phyloP scores from a whole-genome alignment of 768 basidiomycete genomes.

The Suillus luteus region DNA sequence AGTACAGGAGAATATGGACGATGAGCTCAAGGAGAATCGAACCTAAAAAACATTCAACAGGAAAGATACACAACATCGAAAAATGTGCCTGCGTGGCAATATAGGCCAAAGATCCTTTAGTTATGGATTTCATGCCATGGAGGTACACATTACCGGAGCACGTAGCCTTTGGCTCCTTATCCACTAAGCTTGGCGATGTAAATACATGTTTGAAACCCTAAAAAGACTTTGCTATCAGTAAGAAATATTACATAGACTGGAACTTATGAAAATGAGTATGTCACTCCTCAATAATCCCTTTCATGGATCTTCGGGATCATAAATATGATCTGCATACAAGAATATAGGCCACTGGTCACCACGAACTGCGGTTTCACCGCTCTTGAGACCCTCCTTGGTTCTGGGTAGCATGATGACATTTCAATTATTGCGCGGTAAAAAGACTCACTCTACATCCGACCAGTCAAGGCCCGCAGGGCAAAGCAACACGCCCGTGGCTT shows the following conservation, averaged over 20 bases:
- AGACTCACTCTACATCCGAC: neutral
- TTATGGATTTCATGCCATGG: neutral
- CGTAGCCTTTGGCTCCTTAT: neutral
- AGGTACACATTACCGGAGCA: neutral
- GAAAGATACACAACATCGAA: fast-evolving
- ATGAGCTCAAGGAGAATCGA: no score
- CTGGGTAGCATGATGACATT: neutral
- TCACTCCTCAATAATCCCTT: neutral
- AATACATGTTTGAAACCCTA: neutral
- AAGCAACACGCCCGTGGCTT: neutral
- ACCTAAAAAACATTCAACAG: no score
- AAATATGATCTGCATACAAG: no score
- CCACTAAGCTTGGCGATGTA: neutral
- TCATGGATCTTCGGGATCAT: neutral
- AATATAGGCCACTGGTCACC: no score
- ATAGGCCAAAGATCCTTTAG: neutral
- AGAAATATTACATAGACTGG: neutral
- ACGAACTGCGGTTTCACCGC: no score
- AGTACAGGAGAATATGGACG: no score
- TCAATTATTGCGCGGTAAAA: neutral
- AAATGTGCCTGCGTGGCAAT: neutral
- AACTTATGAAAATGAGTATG: neutral
- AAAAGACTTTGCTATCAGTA: neutral
- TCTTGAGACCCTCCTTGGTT: neutral
- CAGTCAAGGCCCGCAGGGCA: neutral